Percentiles rank a stretch among this genome's conserved stretches.
These are phyloP conservation scores for Candida argentea DNA, from an alignment of 805 yeast species.

Conservation along the genomic window DNA sequence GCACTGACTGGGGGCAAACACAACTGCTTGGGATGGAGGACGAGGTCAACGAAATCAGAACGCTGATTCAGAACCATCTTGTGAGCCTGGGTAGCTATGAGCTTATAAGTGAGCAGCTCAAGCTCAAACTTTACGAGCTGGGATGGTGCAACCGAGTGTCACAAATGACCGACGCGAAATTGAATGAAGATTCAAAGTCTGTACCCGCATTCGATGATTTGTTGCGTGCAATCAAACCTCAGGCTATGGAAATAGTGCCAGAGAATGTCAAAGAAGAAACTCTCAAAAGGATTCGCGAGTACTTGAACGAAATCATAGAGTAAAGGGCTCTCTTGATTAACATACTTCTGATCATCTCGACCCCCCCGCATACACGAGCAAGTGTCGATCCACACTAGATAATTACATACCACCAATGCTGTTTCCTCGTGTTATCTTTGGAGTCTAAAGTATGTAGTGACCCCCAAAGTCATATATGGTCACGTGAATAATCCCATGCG, in stretches of 20 bases:
- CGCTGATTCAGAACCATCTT: conserved; percentile 60
- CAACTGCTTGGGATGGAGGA: conserved; percentile 8
- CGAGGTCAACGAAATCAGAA: conserved; percentile 36
- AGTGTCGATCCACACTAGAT: too few relatives aligned
- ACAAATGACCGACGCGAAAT: conserved; percentile 41
- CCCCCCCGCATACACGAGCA: too few relatives aligned
- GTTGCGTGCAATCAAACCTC: conserved; percentile 44
- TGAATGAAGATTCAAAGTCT: conserved; percentile 23
- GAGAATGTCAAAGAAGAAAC: conserved; percentile 51
- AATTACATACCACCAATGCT: too few relatives aligned
- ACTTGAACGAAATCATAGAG: conserved; percentile 38
- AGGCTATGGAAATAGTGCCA: conserved; percentile 66
- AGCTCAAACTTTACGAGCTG: conserved; percentile 54
- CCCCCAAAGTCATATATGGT: too few relatives aligned
- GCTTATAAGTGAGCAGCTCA: conserved; percentile 53
- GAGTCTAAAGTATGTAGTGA: too few relatives aligned
- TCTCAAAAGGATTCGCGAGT: conserved; percentile 45
- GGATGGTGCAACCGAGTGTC: conserved; percentile 83
- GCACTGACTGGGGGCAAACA: not conserved
- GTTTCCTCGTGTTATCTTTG: too few relatives aligned
- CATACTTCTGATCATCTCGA: too few relatives aligned
- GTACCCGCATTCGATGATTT: conserved; percentile 37
- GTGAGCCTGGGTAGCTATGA: conserved; percentile 77
- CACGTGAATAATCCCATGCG: too few relatives aligned
- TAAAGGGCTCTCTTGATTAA: too few relatives aligned